A percentile compares a stretch with the other conserved stretches of the same genome.
These are phyloP conservation scores for Boletellus deceptivus DNA, from an alignment of 1,284 basidiomycete genomes.

Conservation along the genomic window DNA sequence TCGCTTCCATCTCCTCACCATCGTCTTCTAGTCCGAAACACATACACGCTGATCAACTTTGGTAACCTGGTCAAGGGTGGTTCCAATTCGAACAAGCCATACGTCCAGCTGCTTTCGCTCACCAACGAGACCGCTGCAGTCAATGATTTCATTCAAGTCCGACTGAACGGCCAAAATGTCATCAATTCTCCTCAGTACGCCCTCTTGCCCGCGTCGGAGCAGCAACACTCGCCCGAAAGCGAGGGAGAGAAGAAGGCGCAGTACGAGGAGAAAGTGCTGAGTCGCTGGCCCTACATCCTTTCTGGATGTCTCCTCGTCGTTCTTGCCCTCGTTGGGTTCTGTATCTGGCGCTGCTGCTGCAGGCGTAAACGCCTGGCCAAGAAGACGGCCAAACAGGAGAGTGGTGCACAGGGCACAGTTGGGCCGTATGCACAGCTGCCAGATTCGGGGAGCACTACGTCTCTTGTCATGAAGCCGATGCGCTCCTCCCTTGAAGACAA, in stretches of 20 bases:
- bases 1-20: slow-evolving; percentile 6
- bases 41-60: slow-evolving; percentile 57
- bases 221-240: slow-evolving; percentile 63
- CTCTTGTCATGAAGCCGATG: slow-evolving; percentile 32
- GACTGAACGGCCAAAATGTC: slow-evolving; percentile 48
- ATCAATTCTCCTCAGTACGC: slow-evolving; percentile 46
- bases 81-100: slow-evolving; percentile 44
- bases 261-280: slow-evolving; percentile 66
- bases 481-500: slow-evolving; percentile 11
- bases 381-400: slow-evolving; percentile 21
- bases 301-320: slow-evolving; percentile 58
- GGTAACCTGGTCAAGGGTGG: slow-evolving; percentile 51
- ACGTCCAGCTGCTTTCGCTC: slow-evolving; percentile 53
- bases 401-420: not conserved
- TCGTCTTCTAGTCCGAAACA: slow-evolving; percentile 59
- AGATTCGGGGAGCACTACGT: slow-evolving; percentile 27
- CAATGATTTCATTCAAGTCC: slow-evolving; percentile 54
- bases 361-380: slow-evolving; percentile 36
- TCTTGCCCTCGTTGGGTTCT: slow-evolving; percentile 46
- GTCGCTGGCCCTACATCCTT: slow-evolving; percentile 75
- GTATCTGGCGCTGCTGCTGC: slow-evolving; percentile 67
- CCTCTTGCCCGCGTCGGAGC: slow-evolving; percentile 59
- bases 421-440: slow-evolving; percentile 27
- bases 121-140: slow-evolving; percentile 45
- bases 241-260: slow-evolving; percentile 66